Percentiles rank a stretch among this genome's conserved stretches.
Conservation (phyloP, 2,329 filamentous ascomycete genomes). For the Apiospora arundinis region DNA sequence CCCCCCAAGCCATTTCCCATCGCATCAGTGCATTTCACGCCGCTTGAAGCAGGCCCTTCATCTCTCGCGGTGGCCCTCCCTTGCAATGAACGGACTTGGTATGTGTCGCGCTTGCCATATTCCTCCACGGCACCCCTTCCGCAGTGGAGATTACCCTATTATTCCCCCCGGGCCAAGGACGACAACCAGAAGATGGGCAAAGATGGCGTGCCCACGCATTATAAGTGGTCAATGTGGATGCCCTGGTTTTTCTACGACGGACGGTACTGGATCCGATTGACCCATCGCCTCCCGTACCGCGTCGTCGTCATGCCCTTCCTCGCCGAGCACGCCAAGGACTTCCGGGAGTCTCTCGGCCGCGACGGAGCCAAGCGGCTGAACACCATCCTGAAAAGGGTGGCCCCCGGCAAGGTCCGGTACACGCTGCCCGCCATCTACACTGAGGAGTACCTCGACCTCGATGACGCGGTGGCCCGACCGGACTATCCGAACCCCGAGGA, state of each 20-base stretch:
- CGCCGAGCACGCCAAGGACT: conserved; percentile 50
- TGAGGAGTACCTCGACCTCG: conserved; percentile 42
- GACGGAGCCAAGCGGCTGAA: conserved; percentile 45
- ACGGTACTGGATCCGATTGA: conserved; percentile 65
- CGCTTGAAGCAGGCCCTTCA: conserved; percentile 35
- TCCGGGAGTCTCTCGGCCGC: conserved; percentile 51
- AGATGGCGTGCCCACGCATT: neutral
- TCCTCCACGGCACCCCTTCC: conserved; percentile 46
- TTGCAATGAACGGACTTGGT: conserved; percentile 44
- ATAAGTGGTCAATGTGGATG: conserved; percentile 37
- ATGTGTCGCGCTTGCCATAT: conserved; percentile 55
- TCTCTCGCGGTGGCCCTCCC: conserved; percentile 22
- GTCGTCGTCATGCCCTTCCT: conserved; percentile 55
- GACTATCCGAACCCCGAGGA: conserved; percentile 31
- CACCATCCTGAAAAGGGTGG: conserved; percentile 53
- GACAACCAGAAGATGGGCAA: conserved; percentile 23
- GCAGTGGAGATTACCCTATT: conserved; percentile 29
- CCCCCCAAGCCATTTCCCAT: conserved; percentile 55
- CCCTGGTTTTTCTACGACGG: conserved; percentile 60
- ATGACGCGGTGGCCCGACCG: conserved; percentile 25
- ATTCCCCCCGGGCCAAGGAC: neutral
- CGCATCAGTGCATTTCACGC: conserved; percentile 55
- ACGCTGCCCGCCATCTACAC: conserved; percentile 62
- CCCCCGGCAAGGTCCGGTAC: conserved; percentile 61
- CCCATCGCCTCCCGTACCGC: conserved; percentile 48